Evolutionary conservation across 495 filamentous ascomycete genomes (phyloP).

Genomic region (Penicillium pulvis): DNA sequence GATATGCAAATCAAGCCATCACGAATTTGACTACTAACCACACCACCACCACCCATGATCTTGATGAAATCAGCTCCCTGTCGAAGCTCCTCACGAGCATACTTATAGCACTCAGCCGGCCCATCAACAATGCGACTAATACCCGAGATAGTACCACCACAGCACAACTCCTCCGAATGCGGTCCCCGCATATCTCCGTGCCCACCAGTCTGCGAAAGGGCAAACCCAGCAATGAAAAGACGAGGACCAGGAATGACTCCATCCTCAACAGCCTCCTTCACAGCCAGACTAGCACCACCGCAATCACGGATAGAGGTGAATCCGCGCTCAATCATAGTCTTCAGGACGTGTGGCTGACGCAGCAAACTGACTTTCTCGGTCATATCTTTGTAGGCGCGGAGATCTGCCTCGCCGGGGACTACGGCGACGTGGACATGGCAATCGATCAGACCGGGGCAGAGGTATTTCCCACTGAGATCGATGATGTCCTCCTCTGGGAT

Average conservation of each 20-base stretch:
- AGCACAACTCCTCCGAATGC: constrained; percentile 40
- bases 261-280: constrained; percentile 52
- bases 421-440: constrained; percentile 58
- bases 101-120: constrained; percentile 48
- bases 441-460: constrained; percentile 61
- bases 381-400: constrained; percentile 29
- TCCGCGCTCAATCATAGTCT: constrained; percentile 51
- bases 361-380: constrained; percentile 20
- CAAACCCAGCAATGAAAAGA: constrained; percentile 47
- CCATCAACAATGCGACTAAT: constrained; percentile 50
- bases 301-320: constrained; percentile 57
- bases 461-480: constrained; percentile 47
- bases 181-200: constrained; percentile 49
- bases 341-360: constrained; percentile 18
- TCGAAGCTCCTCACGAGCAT: constrained; percentile 51
- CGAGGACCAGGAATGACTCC: constrained; percentile 47
- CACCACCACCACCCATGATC: constrained; percentile 58
- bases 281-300: constrained; percentile 49
- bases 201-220: constrained; percentile 54
- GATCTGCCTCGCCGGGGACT: constrained; percentile 38
- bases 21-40: constrained; percentile 23
- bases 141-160: constrained; percentile 31
- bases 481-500: constrained; percentile 21
- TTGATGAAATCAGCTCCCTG: constrained; percentile 58
- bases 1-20: background rate